Conservation (phyloP, 2,329 filamentous ascomycete species). For the Neopestalotiopsis rosae region DNA sequence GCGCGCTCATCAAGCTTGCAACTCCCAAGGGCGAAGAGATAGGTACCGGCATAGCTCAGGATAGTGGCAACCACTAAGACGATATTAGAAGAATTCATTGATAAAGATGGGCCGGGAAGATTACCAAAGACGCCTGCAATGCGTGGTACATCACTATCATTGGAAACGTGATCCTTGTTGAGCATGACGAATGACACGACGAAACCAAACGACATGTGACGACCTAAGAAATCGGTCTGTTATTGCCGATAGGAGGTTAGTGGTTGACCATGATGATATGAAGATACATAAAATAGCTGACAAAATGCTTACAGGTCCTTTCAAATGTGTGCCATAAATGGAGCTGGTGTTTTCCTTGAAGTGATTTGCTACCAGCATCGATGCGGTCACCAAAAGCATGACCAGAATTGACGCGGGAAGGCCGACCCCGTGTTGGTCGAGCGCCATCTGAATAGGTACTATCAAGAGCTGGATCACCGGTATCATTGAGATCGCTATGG, state of each 20-base stretch:
- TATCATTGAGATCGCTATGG: slow-evolving; percentile 31
- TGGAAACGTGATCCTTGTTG: slow-evolving; percentile 34
- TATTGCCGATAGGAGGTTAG: background rate
- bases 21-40: slow-evolving; percentile 27
- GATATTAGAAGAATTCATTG: no score
- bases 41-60: slow-evolving; percentile 31
- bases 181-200: slow-evolving; percentile 37
- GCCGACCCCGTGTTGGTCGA: slow-evolving; percentile 31
- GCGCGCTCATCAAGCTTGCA: slow-evolving; percentile 30
- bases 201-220: slow-evolving; percentile 40
- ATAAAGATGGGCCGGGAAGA: background rate
- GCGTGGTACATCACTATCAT: slow-evolving; percentile 28
- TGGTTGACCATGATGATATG: background rate
- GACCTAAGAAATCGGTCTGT: slow-evolving; percentile 34
- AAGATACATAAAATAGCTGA: background rate
- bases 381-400: slow-evolving; percentile 30
- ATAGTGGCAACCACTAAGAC: slow-evolving; percentile 32
- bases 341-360: slow-evolving; percentile 24
- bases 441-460: slow-evolving; percentile 31
- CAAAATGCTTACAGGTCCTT: slow-evolving; percentile 28
- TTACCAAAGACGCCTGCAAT: slow-evolving; percentile 35
- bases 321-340: slow-evolving; percentile 32
- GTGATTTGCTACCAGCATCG: slow-evolving; percentile 31
- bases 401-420: slow-evolving; percentile 38
- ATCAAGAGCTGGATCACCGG: slow-evolving; percentile 31